These are phyloP conservation scores for Arachnopeziza araneosa DNA, from an alignment of 2,329 filamentous ascomycete species.

Conservation along the genomic window DNA sequence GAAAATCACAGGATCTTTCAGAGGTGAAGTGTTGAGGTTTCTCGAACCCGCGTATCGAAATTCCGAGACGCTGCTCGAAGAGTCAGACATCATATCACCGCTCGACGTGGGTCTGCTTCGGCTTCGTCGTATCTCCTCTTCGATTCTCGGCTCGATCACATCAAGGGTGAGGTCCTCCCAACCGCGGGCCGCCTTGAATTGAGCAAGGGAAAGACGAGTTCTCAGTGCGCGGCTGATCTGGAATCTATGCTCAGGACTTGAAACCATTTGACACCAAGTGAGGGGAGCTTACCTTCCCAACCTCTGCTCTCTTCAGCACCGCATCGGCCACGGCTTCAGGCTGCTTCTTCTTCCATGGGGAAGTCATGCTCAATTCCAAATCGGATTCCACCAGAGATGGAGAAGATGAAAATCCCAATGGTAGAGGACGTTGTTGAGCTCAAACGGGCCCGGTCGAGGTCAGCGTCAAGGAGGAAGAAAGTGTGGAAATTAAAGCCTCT, in stretches of 20 bases:
- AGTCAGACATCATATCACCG: conserved; percentile 77
- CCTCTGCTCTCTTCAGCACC: conserved; percentile 67
- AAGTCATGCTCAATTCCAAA: conserved; percentile 41
- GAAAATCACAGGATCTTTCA: conserved; percentile 70
- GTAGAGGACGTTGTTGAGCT: not conserved
- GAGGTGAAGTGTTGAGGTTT: conserved; percentile 70
- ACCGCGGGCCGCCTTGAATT: conserved; percentile 95
- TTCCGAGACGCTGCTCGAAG: conserved; percentile 72
- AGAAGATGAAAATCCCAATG: not conserved
- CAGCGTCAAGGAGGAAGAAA: not conserved
- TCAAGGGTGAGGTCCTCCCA: conserved; percentile 88
- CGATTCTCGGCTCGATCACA: conserved; percentile 76
- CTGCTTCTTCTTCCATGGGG: conserved; percentile 53
- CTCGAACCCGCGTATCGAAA: conserved; percentile 58
- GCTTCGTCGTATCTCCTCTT: conserved; percentile 66
- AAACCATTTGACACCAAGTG: not conserved
- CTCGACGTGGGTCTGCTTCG: conserved; percentile 57
- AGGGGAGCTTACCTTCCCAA: conserved; percentile 58
- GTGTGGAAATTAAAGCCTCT: not conserved
- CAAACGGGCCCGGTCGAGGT: not conserved
- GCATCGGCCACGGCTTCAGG: conserved; percentile 61
- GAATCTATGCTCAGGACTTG: conserved; percentile 12
- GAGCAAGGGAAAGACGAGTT: conserved; percentile 88
- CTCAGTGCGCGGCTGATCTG: conserved; percentile 92
- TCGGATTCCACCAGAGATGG: not conserved